Conservation (phyloP, 176 grass and related monocot genomes). For the Neostapfia colusana region DNA sequence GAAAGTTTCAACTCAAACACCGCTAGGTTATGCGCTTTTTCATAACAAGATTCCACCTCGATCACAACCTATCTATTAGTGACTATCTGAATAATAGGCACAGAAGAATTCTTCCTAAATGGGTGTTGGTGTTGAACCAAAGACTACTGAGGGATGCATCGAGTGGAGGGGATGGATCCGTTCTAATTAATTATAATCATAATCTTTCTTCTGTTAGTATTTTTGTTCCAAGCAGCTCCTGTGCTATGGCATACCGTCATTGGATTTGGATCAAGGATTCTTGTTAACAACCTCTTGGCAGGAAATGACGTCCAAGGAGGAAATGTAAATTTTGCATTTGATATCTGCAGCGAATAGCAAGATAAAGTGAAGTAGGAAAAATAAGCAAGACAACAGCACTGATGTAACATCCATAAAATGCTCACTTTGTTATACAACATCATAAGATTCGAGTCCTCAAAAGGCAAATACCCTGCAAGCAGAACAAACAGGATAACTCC, state of each 20-base stretch:
- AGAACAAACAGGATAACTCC: slow-evolving; percentile 97
- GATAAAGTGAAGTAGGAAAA: slow-evolving; percentile 23
- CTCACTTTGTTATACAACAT: slow-evolving; percentile 91
- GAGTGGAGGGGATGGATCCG: neutral
- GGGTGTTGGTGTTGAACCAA: neutral
- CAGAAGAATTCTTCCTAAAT: neutral
- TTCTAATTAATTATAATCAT: slow-evolving; percentile 8
- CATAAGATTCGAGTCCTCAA: slow-evolving; percentile 97
- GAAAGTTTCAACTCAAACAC: neutral
- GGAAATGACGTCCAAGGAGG: slow-evolving; percentile 86
- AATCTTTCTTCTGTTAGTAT: neutral
- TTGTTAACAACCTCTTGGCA: slow-evolving; percentile 93
- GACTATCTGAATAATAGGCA: neutral
- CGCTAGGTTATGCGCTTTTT: neutral
- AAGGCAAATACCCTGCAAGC: slow-evolving; percentile 98
- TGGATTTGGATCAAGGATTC: slow-evolving; percentile 89
- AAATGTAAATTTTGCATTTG: slow-evolving; percentile 71
- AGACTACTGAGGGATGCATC: neutral
- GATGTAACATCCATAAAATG: slow-evolving; percentile 23
- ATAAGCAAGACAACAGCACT: slow-evolving; percentile 1
- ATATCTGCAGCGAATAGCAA: slow-evolving; percentile 57
- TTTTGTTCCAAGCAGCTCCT: slow-evolving; percentile 27
- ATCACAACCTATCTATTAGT: neutral
- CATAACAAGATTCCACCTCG: neutral
- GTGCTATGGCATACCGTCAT: slow-evolving; percentile 60